Percentiles rank a stretch among this genome's conserved stretches.
phyloP scores from a whole-genome alignment of 2,329 filamentous ascomycete species.

The Trichoderma guizhouense region DNA sequence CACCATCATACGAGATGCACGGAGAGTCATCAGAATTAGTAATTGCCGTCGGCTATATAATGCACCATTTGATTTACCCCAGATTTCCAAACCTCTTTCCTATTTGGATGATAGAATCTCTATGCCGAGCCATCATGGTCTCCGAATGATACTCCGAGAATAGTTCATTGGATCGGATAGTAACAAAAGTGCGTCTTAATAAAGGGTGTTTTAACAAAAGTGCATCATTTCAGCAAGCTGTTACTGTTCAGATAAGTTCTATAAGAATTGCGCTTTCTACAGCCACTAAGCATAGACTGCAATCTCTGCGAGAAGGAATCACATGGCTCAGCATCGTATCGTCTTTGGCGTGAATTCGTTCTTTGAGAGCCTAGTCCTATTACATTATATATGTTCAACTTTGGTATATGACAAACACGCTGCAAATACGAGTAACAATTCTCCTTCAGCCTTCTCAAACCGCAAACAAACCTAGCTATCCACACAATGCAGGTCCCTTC shows the following conservation, averaged over 20 bases:
- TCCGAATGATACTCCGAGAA: slow-evolving; percentile 5
- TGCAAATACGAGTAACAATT: neutral
- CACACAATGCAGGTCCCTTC: neutral
- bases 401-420: neutral
- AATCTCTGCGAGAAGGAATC: neutral
- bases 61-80: neutral
- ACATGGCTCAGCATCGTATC: neutral
- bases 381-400: neutral
- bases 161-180: neutral
- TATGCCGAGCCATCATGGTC: neutral
- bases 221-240: neutral
- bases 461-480: neutral
- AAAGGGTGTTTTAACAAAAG: no score
- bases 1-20: neutral
- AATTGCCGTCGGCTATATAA: slow-evolving; percentile 3
- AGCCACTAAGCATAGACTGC: neutral
- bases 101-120: neutral
- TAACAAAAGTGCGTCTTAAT: no score
- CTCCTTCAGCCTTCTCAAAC: neutral
- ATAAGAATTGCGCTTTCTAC: neutral
- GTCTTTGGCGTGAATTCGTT: neutral
- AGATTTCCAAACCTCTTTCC: neutral
- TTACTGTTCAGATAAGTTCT: neutral
- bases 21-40: neutral
- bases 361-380: neutral